Evolutionary conservation across 1,284 basidiomycete genomes (phyloP).

Genomic region (Moniliophthora roreri): DNA sequence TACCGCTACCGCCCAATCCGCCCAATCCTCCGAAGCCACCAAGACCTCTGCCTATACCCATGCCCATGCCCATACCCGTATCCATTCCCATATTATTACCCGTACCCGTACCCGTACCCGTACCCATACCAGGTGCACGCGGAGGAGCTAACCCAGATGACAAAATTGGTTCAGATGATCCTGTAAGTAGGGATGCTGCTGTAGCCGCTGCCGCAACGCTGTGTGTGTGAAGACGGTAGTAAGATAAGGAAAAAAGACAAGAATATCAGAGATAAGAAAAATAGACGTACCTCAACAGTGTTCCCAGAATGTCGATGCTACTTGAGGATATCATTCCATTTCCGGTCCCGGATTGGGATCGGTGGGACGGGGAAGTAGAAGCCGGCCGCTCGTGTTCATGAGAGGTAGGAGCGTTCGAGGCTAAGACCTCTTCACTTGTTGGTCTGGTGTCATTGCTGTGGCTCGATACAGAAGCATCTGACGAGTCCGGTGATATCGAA

Average conservation of each 20-base stretch:
- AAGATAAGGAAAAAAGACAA: conserved; percentile 1
- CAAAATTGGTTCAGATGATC: conserved; percentile 58
- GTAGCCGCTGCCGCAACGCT: conserved; percentile 82
- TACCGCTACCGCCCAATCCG: no score
- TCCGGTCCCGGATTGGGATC: conserved; percentile 8
- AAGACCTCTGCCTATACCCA: conserved; percentile 17
- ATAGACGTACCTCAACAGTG: conserved; percentile 67
- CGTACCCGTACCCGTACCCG: neutral
- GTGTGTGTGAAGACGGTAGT: conserved; percentile 16
- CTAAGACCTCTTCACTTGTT: no score
- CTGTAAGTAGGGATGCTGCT: conserved; percentile 69
- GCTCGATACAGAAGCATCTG: neutral
- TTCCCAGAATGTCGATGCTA: conserved; percentile 77
- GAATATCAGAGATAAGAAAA: neutral
- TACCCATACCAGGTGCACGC: conserved; percentile 9
- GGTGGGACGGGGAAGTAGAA: conserved; percentile 22
- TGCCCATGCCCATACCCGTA: neutral
- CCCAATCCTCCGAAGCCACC: conserved; percentile 2
- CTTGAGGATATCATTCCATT: conserved; percentile 51
- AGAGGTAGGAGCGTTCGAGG: neutral
- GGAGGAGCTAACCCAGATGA: conserved; percentile 44
- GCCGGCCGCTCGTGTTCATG: conserved; percentile 12
- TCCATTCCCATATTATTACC: no score
- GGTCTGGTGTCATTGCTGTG: no score
- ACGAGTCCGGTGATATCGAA: neutral